Conservation (phyloP, 176 grass and related monocot genomes). For the Aegilops umbellulata region DNA sequence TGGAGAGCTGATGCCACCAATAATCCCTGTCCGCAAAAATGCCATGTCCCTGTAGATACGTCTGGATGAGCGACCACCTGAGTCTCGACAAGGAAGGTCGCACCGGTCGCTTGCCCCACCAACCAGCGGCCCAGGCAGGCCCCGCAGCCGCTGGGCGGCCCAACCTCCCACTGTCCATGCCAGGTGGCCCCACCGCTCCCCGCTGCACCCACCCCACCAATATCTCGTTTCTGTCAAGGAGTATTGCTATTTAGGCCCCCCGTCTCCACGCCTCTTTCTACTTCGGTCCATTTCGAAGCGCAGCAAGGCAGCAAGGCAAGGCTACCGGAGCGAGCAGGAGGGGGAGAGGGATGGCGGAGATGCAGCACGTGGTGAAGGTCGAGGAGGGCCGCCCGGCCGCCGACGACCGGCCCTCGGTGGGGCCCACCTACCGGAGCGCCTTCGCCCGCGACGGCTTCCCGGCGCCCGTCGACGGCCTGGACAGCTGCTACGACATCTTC, state of each 20-base stretch:
- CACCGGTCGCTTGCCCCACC: conserved; percentile 18
- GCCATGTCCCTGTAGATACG: background rate
- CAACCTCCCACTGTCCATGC: background rate
- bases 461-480: conserved; percentile 51
- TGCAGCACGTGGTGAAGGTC: conserved; percentile 84
- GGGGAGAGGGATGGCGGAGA: conserved; percentile 13
- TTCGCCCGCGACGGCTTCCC: conserved; percentile 80
- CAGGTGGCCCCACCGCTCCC: conserved; percentile 26
- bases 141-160: background rate
- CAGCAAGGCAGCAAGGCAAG: background rate
- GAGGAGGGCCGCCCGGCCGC: conserved; percentile 54
- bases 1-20: background rate
- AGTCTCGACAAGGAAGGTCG: background rate
- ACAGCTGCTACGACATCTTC: conserved; percentile 94
- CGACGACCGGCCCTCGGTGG: conserved; percentile 54
- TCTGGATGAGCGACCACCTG: background rate
- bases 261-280: background rate
- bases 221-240: background rate
- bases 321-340: background rate
- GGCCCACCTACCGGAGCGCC: conserved; percentile 72
- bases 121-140: background rate
- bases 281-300: conserved; percentile 5
- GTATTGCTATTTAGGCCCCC: conserved; percentile 20
- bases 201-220: background rate
- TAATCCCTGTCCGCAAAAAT: background rate